Base-by-base conservation (phyloP, 1,139 yeast species). In the Fermentozyma sake region DNA sequence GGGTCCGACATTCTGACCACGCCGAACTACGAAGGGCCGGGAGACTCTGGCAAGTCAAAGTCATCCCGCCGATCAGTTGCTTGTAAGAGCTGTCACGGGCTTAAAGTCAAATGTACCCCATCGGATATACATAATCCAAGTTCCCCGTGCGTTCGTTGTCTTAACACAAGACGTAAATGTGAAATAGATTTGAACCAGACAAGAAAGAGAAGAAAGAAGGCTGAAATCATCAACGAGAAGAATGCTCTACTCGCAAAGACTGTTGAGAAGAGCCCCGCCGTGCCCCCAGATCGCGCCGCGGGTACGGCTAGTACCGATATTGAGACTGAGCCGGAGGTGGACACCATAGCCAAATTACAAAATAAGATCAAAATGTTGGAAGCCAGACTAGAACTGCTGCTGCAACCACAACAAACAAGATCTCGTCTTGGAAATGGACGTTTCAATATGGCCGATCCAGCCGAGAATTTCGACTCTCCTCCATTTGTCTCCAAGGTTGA, bases 81-180 rank as follows among this genome's bases (percentile, higher is more conserved):
- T 1, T 86, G 96, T 52, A 79, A 78, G 31, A 71, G 79, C 30
- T 86, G 96, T 50, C 94, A 86, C 45, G 52, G 82, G 1, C 63
- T 85, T 28, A 86, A 86, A 46, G 95, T 85, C 18, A 78, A 80
- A 40, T 86, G 96, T 51, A 76, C 81, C 8, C 93, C 94, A 1
- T 64, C 80, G 1, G 81, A 82, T 47, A 64, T 70, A 0, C 41
- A 56, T 9, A 67, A 74, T 36, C 80, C 79, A 4, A 50, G 63
- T 2, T 72, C 77, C n/a, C 76, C 91, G 0, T 87, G 96, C 54
- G 57, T 71, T 6, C 65, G 96, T 27, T 87, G 96, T 50, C 39
- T 72, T 18, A 83, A 77, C 48, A 67, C 82, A 14, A 67, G 70
- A 23, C 63, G 78, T 33, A 56, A 54, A 18, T 87, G 96, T 56